These are phyloP conservation scores for Coemansia sp. DNA, from an alignment of 371 early-diverging fungal genomes.

Conservation along the genomic window DNA sequence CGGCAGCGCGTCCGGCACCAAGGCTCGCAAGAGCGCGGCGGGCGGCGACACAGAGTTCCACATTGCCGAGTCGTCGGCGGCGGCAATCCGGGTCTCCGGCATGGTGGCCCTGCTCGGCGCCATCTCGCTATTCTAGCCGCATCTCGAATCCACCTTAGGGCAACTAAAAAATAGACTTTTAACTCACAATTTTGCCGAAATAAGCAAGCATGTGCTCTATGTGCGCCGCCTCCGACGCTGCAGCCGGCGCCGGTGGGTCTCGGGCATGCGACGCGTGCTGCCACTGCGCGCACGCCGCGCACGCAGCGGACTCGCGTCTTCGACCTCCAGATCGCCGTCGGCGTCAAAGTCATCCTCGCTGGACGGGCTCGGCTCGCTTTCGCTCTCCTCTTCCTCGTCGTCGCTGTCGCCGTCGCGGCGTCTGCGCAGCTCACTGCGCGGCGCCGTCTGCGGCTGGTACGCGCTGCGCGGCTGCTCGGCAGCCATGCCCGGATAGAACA, in stretches of 20 bases:
- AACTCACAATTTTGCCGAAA: not conserved
- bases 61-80: slow-evolving; percentile 2
- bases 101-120: not conserved
- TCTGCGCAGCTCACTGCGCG: slow-evolving; percentile 18
- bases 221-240: not conserved
- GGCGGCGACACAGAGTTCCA: slow-evolving; percentile 2
- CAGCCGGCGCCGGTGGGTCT: slow-evolving; percentile 3
- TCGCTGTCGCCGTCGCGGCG: slow-evolving; percentile 10
- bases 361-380: not conserved
- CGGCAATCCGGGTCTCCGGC: not conserved
- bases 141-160: no score
- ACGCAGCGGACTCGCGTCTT: not conserved
- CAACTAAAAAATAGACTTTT: no score
- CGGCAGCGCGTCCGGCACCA: not conserved
- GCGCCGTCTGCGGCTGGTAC: not conserved
- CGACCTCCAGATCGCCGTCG: slow-evolving; percentile 12
- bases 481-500: slow-evolving; percentile 3
- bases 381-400: not conserved
- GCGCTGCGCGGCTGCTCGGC: not conserved
- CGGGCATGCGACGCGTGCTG: not conserved
- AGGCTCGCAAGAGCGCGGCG: not conserved
- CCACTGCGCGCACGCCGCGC: not conserved
- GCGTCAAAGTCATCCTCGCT: slow-evolving; percentile 4
- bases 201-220: not conserved
- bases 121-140: not conserved